Conservation (phyloP, 176 grass and related monocot genomes). For the Ampelocalamus luodianensis region DNA sequence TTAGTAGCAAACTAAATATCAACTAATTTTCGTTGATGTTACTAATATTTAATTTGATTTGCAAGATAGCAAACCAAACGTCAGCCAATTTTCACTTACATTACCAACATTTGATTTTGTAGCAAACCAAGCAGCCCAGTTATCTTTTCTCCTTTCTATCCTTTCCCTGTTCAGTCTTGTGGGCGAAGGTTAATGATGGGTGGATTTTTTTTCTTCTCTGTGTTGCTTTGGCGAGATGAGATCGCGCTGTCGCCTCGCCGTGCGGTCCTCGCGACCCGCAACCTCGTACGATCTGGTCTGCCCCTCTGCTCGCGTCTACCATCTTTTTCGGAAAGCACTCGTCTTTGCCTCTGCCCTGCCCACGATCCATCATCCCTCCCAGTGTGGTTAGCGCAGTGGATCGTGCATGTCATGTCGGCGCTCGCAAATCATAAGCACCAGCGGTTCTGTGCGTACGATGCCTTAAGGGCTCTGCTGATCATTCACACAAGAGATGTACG, state of each 20-base stretch:
- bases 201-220: too few species aligned
- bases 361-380: background rate
- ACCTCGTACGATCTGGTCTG: constrained; percentile 25
- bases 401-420: background rate
- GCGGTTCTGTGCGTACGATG: background rate
- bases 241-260: background rate
- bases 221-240: background rate
- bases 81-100: too few species aligned
- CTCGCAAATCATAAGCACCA: background rate
- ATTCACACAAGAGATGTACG: background rate
- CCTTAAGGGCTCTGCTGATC: background rate
- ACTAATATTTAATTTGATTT: too few species aligned
- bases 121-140: too few species aligned
- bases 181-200: constrained; percentile 16
- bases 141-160: too few species aligned
- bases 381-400: background rate
- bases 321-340: background rate
- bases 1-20: too few species aligned
- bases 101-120: too few species aligned
- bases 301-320: background rate
- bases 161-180: background rate
- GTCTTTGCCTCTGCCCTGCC: background rate
- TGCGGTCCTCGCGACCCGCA: constrained; percentile 7
- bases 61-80: too few species aligned
- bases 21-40: too few species aligned